Evolutionary conservation across 2,329 filamentous ascomycete genomes (phyloP).

Genomic region (Mariannaea sp.): DNA sequence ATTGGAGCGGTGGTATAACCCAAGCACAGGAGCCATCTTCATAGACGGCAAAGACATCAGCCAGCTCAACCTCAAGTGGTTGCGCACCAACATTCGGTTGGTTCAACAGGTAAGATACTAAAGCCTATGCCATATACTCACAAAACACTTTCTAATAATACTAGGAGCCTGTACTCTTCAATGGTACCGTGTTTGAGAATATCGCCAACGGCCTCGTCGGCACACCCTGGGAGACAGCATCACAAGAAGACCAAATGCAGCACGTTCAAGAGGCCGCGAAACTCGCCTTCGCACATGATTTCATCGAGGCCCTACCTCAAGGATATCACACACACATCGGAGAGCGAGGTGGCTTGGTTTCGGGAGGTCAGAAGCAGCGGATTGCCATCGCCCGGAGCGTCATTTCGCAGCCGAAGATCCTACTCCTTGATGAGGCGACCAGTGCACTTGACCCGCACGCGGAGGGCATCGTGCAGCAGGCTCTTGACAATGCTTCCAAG

Average conservation of each 20-base stretch:
- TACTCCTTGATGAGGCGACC: constrained; percentile 71
- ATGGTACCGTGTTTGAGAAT: constrained; percentile 48
- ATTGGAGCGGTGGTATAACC: constrained; percentile 45
- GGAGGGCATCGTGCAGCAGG: constrained; percentile 56
- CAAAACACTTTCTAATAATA: not conserved
- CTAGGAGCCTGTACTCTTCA: constrained; percentile 24
- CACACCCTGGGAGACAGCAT: constrained; percentile 42
- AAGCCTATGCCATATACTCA: not conserved
- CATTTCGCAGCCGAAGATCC: constrained; percentile 51
- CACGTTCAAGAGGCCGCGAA: constrained; percentile 51
- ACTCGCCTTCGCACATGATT: constrained; percentile 54
- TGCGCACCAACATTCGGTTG: constrained; percentile 41
- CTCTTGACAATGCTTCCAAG: constrained; percentile 56
- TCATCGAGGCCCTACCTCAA: constrained; percentile 50
- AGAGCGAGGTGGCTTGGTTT: constrained; percentile 64
- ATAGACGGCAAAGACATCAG: constrained; percentile 40
- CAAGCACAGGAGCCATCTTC: constrained; percentile 37
- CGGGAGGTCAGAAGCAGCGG: constrained; percentile 67
- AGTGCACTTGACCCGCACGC: constrained; percentile 53
- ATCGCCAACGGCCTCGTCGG: constrained; percentile 54
- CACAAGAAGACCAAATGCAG: constrained; percentile 46
- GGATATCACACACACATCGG: constrained; percentile 61
- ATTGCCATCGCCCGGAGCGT: constrained; percentile 59
- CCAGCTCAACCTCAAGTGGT: constrained; percentile 43
- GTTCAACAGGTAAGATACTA: constrained; percentile 34